phyloP scores from a whole-genome alignment of 768 basidiomycete genomes.

The Peribolospora kevripleyi region DNA sequence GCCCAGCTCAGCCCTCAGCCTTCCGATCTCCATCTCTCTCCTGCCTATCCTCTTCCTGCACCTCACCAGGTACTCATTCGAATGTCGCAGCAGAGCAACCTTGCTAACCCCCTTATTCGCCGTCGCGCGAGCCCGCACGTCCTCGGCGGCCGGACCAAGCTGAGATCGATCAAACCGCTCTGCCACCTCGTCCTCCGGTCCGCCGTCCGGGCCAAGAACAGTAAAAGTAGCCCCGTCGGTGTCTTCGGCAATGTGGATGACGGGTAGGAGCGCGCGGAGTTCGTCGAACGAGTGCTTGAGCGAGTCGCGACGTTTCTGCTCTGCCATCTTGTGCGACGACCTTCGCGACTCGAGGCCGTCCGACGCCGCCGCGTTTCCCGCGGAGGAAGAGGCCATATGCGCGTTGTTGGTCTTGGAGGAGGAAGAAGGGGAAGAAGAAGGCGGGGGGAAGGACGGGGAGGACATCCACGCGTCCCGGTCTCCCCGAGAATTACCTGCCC shows the following conservation, averaged over 20 bases:
- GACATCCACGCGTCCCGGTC: slow-evolving; percentile 11
- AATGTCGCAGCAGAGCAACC: slow-evolving; percentile 13
- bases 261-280: slow-evolving; percentile 39
- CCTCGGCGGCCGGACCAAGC: slow-evolving; percentile 14
- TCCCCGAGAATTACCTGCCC: neutral
- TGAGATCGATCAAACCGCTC: slow-evolving; percentile 13
- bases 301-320: slow-evolving; percentile 89
- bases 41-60: slow-evolving; percentile 11
- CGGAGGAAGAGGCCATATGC: neutral
- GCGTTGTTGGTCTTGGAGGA: neutral
- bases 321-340: slow-evolving; percentile 58
- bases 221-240: slow-evolving; percentile 6
- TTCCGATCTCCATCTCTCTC: slow-evolving; percentile 7
- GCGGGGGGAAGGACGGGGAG: neutral
- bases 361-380: slow-evolving; percentile 1
- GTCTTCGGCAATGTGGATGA: slow-evolving; percentile 4
- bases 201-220: neutral
- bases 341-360: slow-evolving; percentile 18
- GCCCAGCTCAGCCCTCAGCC: slow-evolving; percentile 7
- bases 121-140: slow-evolving; percentile 7
- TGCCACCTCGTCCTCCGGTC: slow-evolving; percentile 3
- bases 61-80: slow-evolving; percentile 15
- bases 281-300: slow-evolving; percentile 63
- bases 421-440: neutral
- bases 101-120: slow-evolving; percentile 16